Evolutionary conservation across 2,329 filamentous ascomycete genomes (phyloP).

Genomic region (Chaetothyriales sp.): DNA sequence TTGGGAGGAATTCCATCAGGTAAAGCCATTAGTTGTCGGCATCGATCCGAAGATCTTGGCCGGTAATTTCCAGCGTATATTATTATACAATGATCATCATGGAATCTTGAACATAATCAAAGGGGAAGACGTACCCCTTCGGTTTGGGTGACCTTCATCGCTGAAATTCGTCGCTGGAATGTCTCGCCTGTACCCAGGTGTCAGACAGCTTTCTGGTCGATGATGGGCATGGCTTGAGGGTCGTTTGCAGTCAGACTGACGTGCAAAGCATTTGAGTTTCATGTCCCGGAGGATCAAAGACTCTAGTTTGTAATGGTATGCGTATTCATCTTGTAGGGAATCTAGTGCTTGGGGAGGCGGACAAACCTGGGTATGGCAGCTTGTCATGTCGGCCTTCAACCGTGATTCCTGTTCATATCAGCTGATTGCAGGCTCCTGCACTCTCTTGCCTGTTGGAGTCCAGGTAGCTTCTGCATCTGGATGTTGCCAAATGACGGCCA

Average conservation of each 20-base stretch:
- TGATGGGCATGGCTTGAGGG: neutral
- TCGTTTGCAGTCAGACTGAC: slow-evolving; percentile 61
- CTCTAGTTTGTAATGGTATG: slow-evolving; percentile 57
- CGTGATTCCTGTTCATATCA: neutral
- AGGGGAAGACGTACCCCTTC: slow-evolving; percentile 1
- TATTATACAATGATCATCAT: slow-evolving; percentile 47
- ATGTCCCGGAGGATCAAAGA: slow-evolving; percentile 78
- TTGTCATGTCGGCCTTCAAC: neutral
- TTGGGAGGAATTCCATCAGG: slow-evolving; percentile 43
- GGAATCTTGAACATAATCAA: slow-evolving; percentile 19
- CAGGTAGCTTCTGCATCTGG: neutral
- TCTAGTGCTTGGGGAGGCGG: neutral
- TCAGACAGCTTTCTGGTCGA: slow-evolving; percentile 14
- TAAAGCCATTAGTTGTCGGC: slow-evolving; percentile 78
- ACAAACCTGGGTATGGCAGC: neutral
- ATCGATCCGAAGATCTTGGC: slow-evolving; percentile 56
- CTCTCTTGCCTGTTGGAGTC: neutral
- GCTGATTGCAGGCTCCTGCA: neutral
- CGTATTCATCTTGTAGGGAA: slow-evolving; percentile 11
- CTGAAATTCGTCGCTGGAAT: slow-evolving; percentile 16
- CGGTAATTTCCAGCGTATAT: slow-evolving; percentile 91
- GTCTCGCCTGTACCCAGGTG: slow-evolving; percentile 9
- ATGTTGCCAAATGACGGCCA: neutral
- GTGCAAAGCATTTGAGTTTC: slow-evolving; percentile 68
- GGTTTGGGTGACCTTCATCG: slow-evolving; percentile 11